Base-by-base conservation (phyloP, 139 green algal species). In the Chlamydomonas schloesseri region DNA sequence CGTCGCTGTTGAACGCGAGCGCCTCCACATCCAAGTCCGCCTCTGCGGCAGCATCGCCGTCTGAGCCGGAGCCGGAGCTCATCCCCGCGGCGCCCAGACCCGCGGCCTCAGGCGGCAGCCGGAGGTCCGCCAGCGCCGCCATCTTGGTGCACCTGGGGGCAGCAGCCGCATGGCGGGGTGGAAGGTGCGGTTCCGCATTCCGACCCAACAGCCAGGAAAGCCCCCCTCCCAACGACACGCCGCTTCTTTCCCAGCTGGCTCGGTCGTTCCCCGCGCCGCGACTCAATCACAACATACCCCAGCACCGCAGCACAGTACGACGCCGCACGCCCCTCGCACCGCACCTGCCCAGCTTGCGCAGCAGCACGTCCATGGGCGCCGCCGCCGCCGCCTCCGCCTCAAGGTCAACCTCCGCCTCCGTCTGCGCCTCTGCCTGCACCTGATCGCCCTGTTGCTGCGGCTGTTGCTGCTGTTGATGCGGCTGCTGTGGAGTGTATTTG, bases 1-100 rank as follows among this genome's bases (percentile, higher is more conserved):
- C 91, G 10, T 89, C 84, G 0, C 3, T 71, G 71, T 94, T 94
- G 83, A 88, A 91, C 8, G 29, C 31, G 47, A 94, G 76, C 4
- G 71, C 88, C 80, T 94, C 91, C 24, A 86, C 76, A 26, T 94
- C 91, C 53, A 89, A 73, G 36, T 85, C 84, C 1, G 75, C 57
- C 9, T 80, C 74, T 6, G 65, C 58, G 10, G 33, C 58, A 3
- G 60, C 60, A 2, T 11, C 24, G 60, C 24, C 60, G 47, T 62
- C 11, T 3, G 46, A 11, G 24, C 8, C 46, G 42, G 37, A 36
- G 71, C 11, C 50, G 33, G 37, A 21, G 26, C 36, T 33, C 55
- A 23, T 13, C 31, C 21, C 55, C 10, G 15, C 50, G 15, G 6
- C 6, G 33, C 20, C 68, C 18, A 17, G 33, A 14, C 33, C 68